Percentiles rank a stretch among this genome's conserved stretches.
Conservation (phyloP, 2,329 filamentous ascomycete genomes). For the Fusarium nygamai region DNA sequence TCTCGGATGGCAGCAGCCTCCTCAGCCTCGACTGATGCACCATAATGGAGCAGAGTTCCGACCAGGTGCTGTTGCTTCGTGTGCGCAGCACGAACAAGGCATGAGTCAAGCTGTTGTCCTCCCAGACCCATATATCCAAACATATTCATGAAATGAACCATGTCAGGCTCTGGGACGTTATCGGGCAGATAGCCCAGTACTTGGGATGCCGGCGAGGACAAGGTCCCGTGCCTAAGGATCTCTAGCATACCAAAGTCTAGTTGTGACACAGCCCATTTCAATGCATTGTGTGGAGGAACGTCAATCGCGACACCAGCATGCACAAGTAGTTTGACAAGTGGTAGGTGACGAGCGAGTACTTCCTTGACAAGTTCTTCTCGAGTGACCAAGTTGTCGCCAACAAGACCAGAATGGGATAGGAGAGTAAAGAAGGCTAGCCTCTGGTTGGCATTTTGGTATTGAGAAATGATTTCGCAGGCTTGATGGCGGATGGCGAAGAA, state of each 20-base stretch:
- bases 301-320: not conserved
- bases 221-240: not conserved
- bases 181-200: not conserved
- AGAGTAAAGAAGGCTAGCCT: not conserved
- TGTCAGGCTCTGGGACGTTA: not conserved
- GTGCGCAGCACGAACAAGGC: not conserved
- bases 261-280: not conserved
- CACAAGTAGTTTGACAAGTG: not conserved
- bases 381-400: not conserved
- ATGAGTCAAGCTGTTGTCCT: not conserved
- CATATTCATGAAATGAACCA: not conserved
- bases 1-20: not conserved
- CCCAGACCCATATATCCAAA: not conserved
- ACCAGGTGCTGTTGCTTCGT: not conserved
- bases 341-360: not conserved
- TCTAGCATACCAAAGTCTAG: constrained; percentile 11
- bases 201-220: not conserved
- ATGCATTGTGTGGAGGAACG: not conserved
- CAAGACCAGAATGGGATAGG: not conserved
- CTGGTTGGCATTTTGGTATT: not conserved
- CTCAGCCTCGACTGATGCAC: constrained; percentile 2
- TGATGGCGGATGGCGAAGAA: not conserved
- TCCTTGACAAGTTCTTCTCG: constrained; percentile 9
- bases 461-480: not conserved
- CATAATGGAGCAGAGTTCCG: not conserved